Evolutionary conservation across 495 filamentous ascomycete species (phyloP).

Genomic region (Xylaria scruposa): DNA sequence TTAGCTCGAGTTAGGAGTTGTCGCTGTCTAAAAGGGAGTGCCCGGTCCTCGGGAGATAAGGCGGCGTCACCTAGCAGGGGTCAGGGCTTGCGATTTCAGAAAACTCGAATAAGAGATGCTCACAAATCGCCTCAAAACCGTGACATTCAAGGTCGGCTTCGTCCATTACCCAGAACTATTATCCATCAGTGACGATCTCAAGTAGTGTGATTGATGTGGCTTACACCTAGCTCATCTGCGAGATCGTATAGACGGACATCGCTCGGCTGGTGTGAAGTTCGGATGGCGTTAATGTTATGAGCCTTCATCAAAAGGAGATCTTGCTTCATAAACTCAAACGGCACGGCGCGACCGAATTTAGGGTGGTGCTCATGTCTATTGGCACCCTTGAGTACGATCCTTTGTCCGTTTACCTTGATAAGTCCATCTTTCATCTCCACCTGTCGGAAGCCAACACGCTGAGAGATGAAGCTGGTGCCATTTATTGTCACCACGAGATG

Average conservation of each 20-base stretch:
- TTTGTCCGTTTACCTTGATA: constrained; percentile 64
- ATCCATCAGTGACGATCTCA: background rate
- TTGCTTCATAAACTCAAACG: constrained; percentile 58
- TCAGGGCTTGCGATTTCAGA: background rate
- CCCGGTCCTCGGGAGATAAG: constrained; percentile 34
- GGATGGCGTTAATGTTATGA: constrained; percentile 70
- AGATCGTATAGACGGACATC: constrained; percentile 65
- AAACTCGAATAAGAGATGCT: constrained; percentile 25
- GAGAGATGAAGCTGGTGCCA: constrained; percentile 43
- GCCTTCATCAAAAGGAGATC: constrained; percentile 71
- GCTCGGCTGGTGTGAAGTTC: constrained; percentile 68
- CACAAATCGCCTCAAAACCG: constrained; percentile 61
- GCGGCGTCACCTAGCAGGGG: constrained; percentile 33
- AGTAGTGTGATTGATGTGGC: background rate
- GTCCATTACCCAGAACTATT: constrained; percentile 68
- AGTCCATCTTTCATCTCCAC: constrained; percentile 64
- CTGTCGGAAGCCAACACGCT: constrained; percentile 64
- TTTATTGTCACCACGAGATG: constrained; percentile 49
- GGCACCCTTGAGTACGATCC: constrained; percentile 64
- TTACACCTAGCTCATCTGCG: constrained; percentile 66
- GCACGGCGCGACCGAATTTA: constrained; percentile 63
- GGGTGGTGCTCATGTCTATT: constrained; percentile 73
- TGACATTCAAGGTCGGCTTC: constrained; percentile 77
- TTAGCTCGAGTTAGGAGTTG: constrained; percentile 57
- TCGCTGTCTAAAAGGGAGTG: constrained; percentile 45